Base-by-base conservation (phyloP, 345 rosid genomes). In the Ceriops decandra region DNA sequence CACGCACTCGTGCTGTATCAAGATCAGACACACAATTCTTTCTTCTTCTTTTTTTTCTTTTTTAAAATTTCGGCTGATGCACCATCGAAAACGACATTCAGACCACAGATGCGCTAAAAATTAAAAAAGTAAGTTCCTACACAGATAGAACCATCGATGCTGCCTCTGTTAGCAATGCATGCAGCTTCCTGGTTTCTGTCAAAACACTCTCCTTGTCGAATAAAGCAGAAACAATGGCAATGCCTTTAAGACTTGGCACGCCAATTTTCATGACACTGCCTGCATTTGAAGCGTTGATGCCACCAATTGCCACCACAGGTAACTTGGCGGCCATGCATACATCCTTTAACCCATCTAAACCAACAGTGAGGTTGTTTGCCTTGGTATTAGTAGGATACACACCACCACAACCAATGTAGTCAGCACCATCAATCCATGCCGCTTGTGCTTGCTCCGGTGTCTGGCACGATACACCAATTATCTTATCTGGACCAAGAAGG, bases 351-450 rank as follows among this genome's bases (percentile, higher is more conserved):
- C 97, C 99, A 66, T 91, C 92, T 76, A 95, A 82, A 67, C 96
- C 98, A 9, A 91, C 79, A 0, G 99, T 90, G 33, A 62, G 72
- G 53, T 88, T 90, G 76, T 91, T 91, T 7, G 74, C 85, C 81
- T 91, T 95, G 0, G 99, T 90, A 76, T 68, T 84, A 2, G 95
- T 95, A 7, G 93, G 87, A 60, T 75, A 90, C 52, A 95, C 89
- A 58, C 98, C 97, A 2, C 99, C 99, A 65, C 90, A 85, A 17
- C 99, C 99, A 19, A 95, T 86, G 85, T 95, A 95, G 80, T 95
- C 84, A 0, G 99, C 96, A 52, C 97, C 93, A 53, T 90, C 92
- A 47, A 72, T 62, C 96, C 96, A 91, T 46, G 97, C 99, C 81
- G 83, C 83, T 11, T 83, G 81, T 30, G 98, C 95, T 74, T 91